Evolutionary conservation across 805 yeast genomes (phyloP), one percentile per base, ranked within the genome.

Genomic region (Candida xiaguanensis): DNA sequence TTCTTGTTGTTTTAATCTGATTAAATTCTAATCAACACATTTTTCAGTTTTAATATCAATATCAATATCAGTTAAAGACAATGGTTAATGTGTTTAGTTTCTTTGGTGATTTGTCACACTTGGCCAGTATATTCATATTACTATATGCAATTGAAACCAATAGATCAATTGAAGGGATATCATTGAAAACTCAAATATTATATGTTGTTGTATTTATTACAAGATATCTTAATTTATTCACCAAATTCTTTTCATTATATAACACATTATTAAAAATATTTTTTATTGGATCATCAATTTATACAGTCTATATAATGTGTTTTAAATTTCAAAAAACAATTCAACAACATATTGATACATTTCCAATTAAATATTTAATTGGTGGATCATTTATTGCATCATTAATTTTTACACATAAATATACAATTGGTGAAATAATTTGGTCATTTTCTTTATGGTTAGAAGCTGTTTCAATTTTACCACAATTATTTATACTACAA

Each of bases 381-480:
- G 79, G 72, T 6, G 88, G 84, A 1, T 70, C 89, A 1, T 63
- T 69, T 5, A 56, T 85, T 2, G 43, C 69, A 19, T 51, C 78
- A 43, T 61, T 88, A 31, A 52, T 88, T 5, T 81, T 87, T 65
- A 80, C 86, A 38, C 74, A 77, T 57, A 74, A 76, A 38, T 89
- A 80, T 61, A 63, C 81, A 0, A 29, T 78, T 9, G 44, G 72
- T 9, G 95, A 86, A 53, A 53, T 86, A 8, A 47, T 80, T 24
- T 93, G 99, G 99, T 73, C 93, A 16, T 93, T 89, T 54, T 80
- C 91, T 12, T 65, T 89, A 37, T 93, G 98, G 97, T 73, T 93
- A 38, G 99, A 93, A 62, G 74, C 91, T 31, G 85, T 86, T 24
- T 95, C 96, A 8, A 89, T 93, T 40, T 63, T 93, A 43, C 99